These are phyloP conservation scores for Gynostemma pentaphyllum DNA, from an alignment of 306 rosid species.

Conservation along the genomic window DNA sequence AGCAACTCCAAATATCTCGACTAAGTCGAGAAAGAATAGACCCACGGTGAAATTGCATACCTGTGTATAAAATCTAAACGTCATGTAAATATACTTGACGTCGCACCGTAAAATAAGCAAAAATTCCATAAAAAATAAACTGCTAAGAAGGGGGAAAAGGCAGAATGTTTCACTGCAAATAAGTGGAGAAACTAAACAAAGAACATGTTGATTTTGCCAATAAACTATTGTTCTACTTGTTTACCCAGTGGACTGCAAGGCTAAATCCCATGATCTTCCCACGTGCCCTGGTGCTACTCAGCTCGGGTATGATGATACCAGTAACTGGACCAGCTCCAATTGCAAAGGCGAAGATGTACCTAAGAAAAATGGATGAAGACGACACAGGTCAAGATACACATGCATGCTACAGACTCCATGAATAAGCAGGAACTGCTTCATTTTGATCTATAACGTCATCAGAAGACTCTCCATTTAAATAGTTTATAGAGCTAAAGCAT, in stretches of 20 bases:
- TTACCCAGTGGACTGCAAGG: slow-evolving; percentile 75
- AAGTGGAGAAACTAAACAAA: not conserved
- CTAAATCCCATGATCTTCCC: slow-evolving; percentile 90
- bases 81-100: not conserved
- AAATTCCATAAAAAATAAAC: not conserved
- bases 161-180: not conserved
- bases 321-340: slow-evolving; percentile 91
- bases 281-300: slow-evolving; percentile 72
- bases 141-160: not conserved
- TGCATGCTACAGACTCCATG: not conserved
- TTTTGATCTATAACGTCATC: not conserved
- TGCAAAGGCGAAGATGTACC: slow-evolving; percentile 81
- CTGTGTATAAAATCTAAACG: slow-evolving; percentile 17
- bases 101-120: not conserved
- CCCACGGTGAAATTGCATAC: slow-evolving; percentile 85
- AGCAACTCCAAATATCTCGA: slow-evolving; percentile 70
- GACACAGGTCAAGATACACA: not conserved
- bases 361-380: slow-evolving; percentile 14
- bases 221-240: slow-evolving; percentile 6
- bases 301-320: slow-evolving; percentile 79
- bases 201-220: not conserved
- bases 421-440: not conserved
- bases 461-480: not conserved
- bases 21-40: slow-evolving; percentile 68
- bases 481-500: not conserved